Evolutionary conservation across 2,329 filamentous ascomycete genomes (phyloP), one percentile per base, ranked within the genome.

Genomic region (Neofusicoccum umdonicola): DNA sequence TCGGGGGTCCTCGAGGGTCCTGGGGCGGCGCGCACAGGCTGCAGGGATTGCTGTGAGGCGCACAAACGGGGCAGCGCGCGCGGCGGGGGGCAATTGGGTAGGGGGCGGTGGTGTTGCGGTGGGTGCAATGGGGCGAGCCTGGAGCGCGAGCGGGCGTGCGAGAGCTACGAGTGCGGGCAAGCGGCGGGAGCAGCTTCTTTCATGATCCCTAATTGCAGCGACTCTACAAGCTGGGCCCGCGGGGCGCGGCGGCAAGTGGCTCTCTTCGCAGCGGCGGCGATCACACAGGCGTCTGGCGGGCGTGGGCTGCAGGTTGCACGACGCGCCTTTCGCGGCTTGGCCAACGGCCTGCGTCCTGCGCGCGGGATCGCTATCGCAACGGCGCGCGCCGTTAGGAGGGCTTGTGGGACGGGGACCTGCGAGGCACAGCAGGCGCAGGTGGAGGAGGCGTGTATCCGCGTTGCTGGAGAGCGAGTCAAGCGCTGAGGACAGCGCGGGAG

Each of bases 401-500:
- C 37, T 57, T 34, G 27, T 17, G 42, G n/a, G 11, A 39, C 34
- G 22, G 47, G 34, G 34, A 57, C 48, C 37, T 41, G 37, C 35
- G 45, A 44, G 39, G 51, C 47, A 48, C 22, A 37, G 41, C 37
- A 31, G 31, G 44, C 5, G 50, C 31, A 9, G 35, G 47, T 42
- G 31, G n/a, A 22, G 57, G 57, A 37, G 45, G 42, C 22, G 57
- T 45, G 57, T 22, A 45, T 60, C 41, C 41, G 17, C 41, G 44
- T 35, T 15, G 56, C 52, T 39, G 52, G 56, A 60, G 56, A 60
- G 44, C 57, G 57, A 61, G 57, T 61, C 57, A 61, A 61, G 44
- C 31, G 27, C 27, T 31, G 27, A 31, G 27, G 27, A 31, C 27
- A 31, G 27, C 27, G 27, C 27, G 44, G 56, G 51, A 39, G 37